A percentile compares a stretch with the other conserved stretches of the same genome.
Evolutionary conservation across 2,329 filamentous ascomycete species (phyloP).

Genomic region (Colletotrichum brevisporum): DNA sequence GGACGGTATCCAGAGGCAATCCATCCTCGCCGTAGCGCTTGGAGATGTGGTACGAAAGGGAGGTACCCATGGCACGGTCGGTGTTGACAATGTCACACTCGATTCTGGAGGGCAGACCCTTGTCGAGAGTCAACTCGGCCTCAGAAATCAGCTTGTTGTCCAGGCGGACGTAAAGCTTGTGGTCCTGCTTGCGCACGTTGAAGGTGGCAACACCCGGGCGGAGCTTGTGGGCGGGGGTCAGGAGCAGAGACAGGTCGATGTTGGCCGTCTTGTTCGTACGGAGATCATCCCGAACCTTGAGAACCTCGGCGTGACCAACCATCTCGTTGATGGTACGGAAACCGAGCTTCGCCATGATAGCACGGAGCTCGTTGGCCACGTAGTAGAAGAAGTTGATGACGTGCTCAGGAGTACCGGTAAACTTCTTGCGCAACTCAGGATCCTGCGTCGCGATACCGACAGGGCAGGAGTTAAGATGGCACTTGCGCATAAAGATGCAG

Average conservation of each 20-base stretch:
- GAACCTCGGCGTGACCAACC: constrained; percentile 91
- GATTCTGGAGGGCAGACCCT: constrained; percentile 91
- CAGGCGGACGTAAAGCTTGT: constrained; percentile 90
- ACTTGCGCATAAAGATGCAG: constrained; percentile 94
- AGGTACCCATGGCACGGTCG: constrained; percentile 92
- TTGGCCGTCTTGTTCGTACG: constrained; percentile 91
- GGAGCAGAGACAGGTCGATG: constrained; percentile 91
- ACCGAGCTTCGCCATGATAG: constrained; percentile 96
- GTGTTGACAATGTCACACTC: constrained; percentile 98
- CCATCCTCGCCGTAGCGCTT: constrained; percentile 92
- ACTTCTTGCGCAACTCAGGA: constrained; percentile 94
- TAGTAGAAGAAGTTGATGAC: constrained; percentile 99
- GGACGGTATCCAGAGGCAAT: constrained; percentile 91
- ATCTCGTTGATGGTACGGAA: constrained; percentile 98
- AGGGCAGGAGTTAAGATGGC: constrained; percentile 82
- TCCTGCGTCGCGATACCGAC: constrained; percentile 97
- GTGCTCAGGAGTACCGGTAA: constrained; percentile 91
- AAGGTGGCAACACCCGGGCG: constrained; percentile 95
- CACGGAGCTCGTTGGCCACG: constrained; percentile 93
- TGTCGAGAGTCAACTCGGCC: constrained; percentile 93
- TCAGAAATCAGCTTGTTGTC: constrained; percentile 98
- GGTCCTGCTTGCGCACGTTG: constrained; percentile 98
- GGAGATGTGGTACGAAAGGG: constrained; percentile 95
- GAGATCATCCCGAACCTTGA: constrained; percentile 90
- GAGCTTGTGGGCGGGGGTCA: constrained; percentile 96